phyloP scores from a whole-genome alignment of 2,329 filamentous ascomycete genomes.

The Cladosporium sp. region DNA sequence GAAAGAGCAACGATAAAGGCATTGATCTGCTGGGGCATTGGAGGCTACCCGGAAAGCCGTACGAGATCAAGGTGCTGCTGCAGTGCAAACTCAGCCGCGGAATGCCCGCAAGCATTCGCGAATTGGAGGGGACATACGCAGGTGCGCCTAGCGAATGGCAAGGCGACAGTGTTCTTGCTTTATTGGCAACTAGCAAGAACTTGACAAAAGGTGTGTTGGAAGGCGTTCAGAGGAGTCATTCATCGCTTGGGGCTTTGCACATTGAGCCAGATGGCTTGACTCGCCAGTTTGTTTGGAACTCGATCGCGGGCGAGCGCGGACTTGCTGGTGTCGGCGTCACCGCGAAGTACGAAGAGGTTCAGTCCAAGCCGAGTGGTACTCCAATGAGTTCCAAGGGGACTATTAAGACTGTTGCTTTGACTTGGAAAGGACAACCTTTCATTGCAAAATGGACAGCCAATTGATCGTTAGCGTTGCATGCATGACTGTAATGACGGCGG shows the following conservation, averaged over 20 bases:
- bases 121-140: constrained; percentile 75
- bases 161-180: constrained; percentile 62
- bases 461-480: not conserved
- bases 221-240: constrained; percentile 64
- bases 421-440: constrained; percentile 33
- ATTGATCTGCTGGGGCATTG: constrained; percentile 75
- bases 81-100: constrained; percentile 69
- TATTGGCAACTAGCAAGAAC: constrained; percentile 67
- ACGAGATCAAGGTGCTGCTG: constrained; percentile 46
- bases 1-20: constrained; percentile 66
- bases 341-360: constrained; percentile 21
- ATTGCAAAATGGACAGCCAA: not conserved
- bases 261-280: constrained; percentile 60
- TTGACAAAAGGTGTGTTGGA: constrained; percentile 79
- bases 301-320: constrained; percentile 60
- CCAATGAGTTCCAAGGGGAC: not conserved
- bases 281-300: constrained; percentile 73
- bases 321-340: constrained; percentile 53
- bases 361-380: not conserved
- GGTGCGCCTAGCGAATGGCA: constrained; percentile 74
- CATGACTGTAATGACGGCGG: not conserved
- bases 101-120: constrained; percentile 63
- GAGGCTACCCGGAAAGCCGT: constrained; percentile 52
- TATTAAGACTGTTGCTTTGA: constrained; percentile 27
- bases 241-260: constrained; percentile 71